Evolutionary conservation across 768 basidiomycete genomes (phyloP).

Genomic region (Mycena vitilis): DNA sequence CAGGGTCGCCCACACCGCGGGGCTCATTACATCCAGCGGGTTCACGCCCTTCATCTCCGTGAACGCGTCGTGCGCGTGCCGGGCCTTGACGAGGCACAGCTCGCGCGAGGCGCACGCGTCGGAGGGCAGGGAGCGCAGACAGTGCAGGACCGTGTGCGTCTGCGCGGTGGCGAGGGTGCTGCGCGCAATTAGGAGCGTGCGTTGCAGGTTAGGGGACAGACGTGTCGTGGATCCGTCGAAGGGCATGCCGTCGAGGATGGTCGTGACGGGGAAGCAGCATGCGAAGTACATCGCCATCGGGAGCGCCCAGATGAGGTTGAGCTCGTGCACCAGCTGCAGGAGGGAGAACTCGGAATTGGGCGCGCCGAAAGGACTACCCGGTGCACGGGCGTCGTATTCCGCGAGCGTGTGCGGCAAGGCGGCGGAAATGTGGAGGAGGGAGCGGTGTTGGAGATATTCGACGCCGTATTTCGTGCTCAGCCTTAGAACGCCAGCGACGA

Average conservation of each 20-base stretch:
- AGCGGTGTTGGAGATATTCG: constrained; percentile 17
- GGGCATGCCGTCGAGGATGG: constrained; percentile 13
- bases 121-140: background rate
- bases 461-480: constrained; percentile 27
- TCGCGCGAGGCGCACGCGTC: background rate
- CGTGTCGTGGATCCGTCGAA: background rate
- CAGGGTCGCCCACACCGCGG: background rate
- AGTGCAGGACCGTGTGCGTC: background rate
- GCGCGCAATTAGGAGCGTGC: constrained; percentile 1
- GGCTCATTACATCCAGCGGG: background rate
- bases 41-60: background rate
- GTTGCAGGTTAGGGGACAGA: background rate
- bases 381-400: background rate
- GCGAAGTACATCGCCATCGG: constrained; percentile 8
- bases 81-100: background rate
- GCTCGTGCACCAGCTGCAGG: background rate
- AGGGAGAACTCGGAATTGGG: background rate
- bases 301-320: constrained; percentile 11
- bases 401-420: background rate
- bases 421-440: constrained; percentile 6
- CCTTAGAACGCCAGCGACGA: constrained; percentile 17
- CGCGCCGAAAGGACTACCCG: background rate
- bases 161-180: background rate
- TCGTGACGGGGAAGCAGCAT: background rate
- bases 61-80: background rate